Evolutionary conservation across 768 basidiomycete genomes (phyloP), one percentile per base, ranked within the genome.

Genomic region (Suillus alpinus): DNA sequence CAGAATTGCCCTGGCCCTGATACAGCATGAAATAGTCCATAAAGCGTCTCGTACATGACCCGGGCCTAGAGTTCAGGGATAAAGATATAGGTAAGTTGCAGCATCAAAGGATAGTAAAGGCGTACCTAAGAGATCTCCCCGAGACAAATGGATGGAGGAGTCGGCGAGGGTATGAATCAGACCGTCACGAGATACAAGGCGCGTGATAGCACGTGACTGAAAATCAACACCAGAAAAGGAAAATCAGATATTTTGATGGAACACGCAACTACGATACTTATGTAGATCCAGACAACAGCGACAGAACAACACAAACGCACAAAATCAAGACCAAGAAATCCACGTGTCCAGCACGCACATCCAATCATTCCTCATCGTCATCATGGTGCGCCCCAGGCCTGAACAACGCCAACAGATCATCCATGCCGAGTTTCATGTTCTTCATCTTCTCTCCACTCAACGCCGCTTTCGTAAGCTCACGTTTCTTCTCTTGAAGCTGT

Each of bases 401-500:
- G 81, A 94, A 93, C 41, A 94, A 76, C 0, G 86, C 88, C 74
- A 95, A 82, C 63, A 98, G 80, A 62, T 98, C 95, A 29, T 94
- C 87, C 75, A 94, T 78, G 10, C 89, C 87, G 23, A 98, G 85
- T 64, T 86, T 88, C 81, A 87, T 83, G 67, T 87, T 86, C 83
- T 93, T 91, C 69, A 92, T 80, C 74, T 90, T 94, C 76, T 93
- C 88, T 9, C 96, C 96, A 36, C 91, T 89, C 60, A 98, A 74
- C 0, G 94, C 93, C 1, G 94, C 93, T 29, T 81, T 80, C 2
- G 95, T 86, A 1, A 98, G 81, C 52, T 85, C 87, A 5, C 95
- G 85, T 77, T 98, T 98, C 73, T 86, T 84, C n/a, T 92, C 86
- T 72, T 98, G 96, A n/a, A 98, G 81, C 84, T 92, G 64, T 39